Conservation (phyloP, 1,284 basidiomycete genomes). For the Ustilago curta region DNA sequence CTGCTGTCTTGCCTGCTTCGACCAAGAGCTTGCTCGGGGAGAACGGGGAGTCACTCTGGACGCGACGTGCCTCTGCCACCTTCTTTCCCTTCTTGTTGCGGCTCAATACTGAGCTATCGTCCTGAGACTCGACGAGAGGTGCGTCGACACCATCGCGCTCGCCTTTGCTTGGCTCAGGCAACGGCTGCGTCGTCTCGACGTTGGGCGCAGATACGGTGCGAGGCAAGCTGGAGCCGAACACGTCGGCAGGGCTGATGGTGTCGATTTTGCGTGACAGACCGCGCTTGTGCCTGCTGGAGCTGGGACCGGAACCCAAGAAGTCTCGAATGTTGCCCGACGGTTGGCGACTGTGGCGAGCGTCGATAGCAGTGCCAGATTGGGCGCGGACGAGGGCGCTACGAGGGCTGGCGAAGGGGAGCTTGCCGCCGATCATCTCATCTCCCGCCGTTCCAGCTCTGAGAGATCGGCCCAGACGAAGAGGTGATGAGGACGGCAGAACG, state of each 20-base stretch:
- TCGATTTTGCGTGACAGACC: slow-evolving; percentile 48
- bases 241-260: slow-evolving; percentile 66
- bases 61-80: slow-evolving; percentile 21
- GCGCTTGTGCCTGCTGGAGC: slow-evolving; percentile 35
- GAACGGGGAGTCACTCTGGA: slow-evolving; percentile 43
- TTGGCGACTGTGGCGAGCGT: slow-evolving; percentile 26
- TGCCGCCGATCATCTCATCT: slow-evolving; percentile 47
- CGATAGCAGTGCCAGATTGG: slow-evolving; percentile 36
- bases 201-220: slow-evolving; percentile 32
- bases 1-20: slow-evolving; percentile 2
- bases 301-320: slow-evolving; percentile 24
- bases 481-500: slow-evolving; percentile 25
- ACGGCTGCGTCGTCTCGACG: slow-evolving; percentile 24
- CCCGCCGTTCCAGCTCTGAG: slow-evolving; percentile 26
- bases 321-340: slow-evolving; percentile 47
- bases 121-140: slow-evolving; percentile 6
- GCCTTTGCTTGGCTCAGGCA: slow-evolving; percentile 42
- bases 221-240: slow-evolving; percentile 57
- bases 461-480: slow-evolving; percentile 25
- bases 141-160: slow-evolving; percentile 24
- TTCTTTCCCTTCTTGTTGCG: slow-evolving; percentile 43
- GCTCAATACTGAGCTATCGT: slow-evolving; percentile 20
- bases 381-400: slow-evolving; percentile 51
- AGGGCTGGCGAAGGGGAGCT: slow-evolving; percentile 47
- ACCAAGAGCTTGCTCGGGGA: slow-evolving; percentile 35